These are phyloP conservation scores for Ochromonas danica DNA, from an alignment of 108 stramenopile genomes.

Conservation along the genomic window DNA sequence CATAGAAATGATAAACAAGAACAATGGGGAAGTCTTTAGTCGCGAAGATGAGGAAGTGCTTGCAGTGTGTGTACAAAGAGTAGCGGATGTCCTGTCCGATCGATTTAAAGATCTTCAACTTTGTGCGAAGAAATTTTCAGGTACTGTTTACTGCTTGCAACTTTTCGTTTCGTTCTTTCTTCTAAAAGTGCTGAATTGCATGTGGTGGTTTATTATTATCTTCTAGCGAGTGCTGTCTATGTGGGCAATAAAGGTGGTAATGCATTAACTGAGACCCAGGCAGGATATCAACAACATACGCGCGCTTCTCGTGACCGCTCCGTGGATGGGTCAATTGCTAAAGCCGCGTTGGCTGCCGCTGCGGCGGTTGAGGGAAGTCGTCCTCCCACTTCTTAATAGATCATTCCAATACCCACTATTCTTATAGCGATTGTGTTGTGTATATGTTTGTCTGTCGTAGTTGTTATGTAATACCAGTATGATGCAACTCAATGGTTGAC, in stretches of 20 bases:
- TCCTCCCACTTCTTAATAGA: neutral
- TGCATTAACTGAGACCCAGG: neutral
- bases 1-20: slow-evolving; percentile 29
- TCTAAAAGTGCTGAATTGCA: neutral
- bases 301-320: neutral
- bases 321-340: neutral
- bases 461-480: no score
- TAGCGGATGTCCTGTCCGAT: neutral
- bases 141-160: neutral
- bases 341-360: neutral
- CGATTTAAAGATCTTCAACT: neutral
- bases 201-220: neutral
- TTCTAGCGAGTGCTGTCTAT: neutral
- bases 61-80: neutral
- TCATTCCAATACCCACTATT: neutral
- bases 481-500: no score
- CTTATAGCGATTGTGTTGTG: no score
- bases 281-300: neutral
- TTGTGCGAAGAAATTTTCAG: neutral
- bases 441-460: no score
- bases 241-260: neutral
- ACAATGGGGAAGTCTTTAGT: neutral
- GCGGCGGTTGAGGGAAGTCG: neutral
- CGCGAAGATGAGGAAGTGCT: slow-evolving; percentile 19
- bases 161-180: no score